Conservation (phyloP, 345 rosid species). For the Gossypium thurberi region DNA sequence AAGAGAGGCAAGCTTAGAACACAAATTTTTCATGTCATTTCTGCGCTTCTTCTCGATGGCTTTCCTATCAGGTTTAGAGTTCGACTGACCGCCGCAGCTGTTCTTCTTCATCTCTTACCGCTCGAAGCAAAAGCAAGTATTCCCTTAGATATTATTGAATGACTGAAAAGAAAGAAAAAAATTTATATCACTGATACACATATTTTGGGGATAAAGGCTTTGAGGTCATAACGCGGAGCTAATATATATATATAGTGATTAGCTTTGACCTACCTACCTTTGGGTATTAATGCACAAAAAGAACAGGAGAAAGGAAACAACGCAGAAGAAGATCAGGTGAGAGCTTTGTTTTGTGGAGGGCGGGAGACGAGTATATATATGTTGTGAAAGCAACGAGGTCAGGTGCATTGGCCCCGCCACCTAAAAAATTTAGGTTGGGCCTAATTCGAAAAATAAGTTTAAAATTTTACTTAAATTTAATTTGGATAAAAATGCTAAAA, state of each 20-base stretch:
- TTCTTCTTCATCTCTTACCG: conserved; percentile 21
- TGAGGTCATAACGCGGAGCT: neutral
- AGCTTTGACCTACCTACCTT: no score
- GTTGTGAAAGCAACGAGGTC: neutral
- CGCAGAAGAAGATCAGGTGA: neutral
- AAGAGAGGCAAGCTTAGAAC: conserved; percentile 48
- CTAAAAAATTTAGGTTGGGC: accelerated
- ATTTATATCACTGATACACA: neutral
- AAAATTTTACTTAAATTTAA: accelerated
- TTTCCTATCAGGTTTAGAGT: conserved; percentile 44
- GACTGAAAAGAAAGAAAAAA: neutral
- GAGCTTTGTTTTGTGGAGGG: neutral
- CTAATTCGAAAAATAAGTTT: accelerated
- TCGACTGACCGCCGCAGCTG: neutral
- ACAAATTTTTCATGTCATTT: conserved; percentile 45
- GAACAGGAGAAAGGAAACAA: neutral
- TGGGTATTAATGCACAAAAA: neutral
- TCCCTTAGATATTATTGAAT: neutral
- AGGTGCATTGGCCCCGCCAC: neutral
- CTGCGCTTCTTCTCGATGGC: conserved; percentile 52
- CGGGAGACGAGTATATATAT: no score
- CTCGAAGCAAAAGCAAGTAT: neutral
- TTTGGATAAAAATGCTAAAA: no score
- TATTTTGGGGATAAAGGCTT: neutral
- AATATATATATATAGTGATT: neutral